A percentile compares a stretch with the other conserved stretches of the same genome.
phyloP scores from a whole-genome alignment of 108 stramenopile genomes.

The Cylindrotheca fusiformis region DNA sequence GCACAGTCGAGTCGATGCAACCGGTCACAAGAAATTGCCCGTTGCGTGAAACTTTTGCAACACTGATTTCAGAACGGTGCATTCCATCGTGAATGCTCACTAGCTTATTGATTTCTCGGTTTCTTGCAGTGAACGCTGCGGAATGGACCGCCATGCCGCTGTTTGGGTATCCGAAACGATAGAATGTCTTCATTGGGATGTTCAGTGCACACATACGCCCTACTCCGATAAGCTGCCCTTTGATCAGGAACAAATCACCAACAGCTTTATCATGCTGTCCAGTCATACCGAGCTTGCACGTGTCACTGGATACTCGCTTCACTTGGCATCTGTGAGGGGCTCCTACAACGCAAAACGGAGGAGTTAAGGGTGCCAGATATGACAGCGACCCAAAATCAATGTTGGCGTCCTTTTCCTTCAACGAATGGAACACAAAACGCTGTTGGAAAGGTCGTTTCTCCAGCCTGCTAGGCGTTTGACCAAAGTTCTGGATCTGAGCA shows the following conservation, averaged over 20 bases:
- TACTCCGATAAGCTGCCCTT: conserved; percentile 80
- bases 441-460: conserved; percentile 77
- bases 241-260: conserved; percentile 80
- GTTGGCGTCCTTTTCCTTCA: conserved; percentile 54
- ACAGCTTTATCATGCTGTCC: conserved; percentile 73
- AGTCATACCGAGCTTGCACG: conserved; percentile 65
- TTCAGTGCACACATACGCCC: conserved; percentile 75
- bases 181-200: conserved; percentile 70
- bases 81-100: conserved; percentile 90
- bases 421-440: conserved; percentile 37
- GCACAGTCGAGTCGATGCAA: conserved; percentile 85
- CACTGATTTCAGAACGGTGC: conserved; percentile 82
- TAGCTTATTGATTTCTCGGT: conserved; percentile 81
- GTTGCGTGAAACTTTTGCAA: conserved; percentile 71
- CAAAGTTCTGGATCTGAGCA: conserved; percentile 97
- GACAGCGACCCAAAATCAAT: conserved; percentile 85
- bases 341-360: conserved; percentile 96
- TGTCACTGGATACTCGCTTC: conserved; percentile 46
- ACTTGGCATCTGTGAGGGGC: conserved; percentile 78
- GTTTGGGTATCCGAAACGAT: conserved; percentile 75
- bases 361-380: conserved; percentile 81
- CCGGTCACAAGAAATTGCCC: conserved; percentile 87
- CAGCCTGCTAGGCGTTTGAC: conserved; percentile 93
- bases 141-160: conserved; percentile 85
- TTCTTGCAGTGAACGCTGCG: conserved; percentile 54